Evolutionary conservation across 2,329 filamentous ascomycete species (phyloP).

Genomic region (Trichoderma atroviride): DNA sequence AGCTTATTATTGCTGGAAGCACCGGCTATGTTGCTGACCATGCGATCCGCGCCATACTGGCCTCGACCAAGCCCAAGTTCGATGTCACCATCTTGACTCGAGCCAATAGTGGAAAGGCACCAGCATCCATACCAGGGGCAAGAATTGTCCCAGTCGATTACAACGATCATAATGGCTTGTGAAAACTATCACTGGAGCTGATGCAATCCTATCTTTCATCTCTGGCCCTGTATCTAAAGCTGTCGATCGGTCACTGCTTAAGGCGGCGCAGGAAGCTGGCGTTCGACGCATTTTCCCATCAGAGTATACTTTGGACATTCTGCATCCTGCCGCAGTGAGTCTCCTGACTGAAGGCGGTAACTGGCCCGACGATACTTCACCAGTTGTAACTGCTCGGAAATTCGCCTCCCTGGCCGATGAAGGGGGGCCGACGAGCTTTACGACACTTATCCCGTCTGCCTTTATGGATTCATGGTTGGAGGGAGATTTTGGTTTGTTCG

Average conservation of each 20-base stretch:
- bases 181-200: not conserved
- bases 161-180: conserved; percentile 14
- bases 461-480: conserved; percentile 23
- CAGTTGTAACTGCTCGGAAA: conserved; percentile 5
- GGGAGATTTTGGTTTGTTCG: conserved; percentile 12
- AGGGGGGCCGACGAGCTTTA: conserved; percentile 24
- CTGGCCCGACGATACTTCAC: conserved; percentile 17
- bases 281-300: conserved; percentile 27
- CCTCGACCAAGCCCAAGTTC: conserved; percentile 21
- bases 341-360: conserved; percentile 7
- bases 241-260: conserved; percentile 13
- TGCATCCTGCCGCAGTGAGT: conserved; percentile 18
- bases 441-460: conserved; percentile 15
- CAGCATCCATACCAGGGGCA: not conserved
- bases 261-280: conserved; percentile 23
- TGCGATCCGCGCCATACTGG: conserved; percentile 16
- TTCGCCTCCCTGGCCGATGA: conserved; percentile 9
- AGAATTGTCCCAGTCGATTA: not conserved
- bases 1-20: conserved; percentile 24
- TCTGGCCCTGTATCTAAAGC: not conserved
- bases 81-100: conserved; percentile 27
- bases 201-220: conserved; percentile 22
- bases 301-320: conserved; percentile 21
- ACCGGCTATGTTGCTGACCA: conserved; percentile 11
- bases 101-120: not conserved